Base-by-base conservation (phyloP, 1,284 basidiomycete genomes). In the Macrocystidia cucumis region DNA sequence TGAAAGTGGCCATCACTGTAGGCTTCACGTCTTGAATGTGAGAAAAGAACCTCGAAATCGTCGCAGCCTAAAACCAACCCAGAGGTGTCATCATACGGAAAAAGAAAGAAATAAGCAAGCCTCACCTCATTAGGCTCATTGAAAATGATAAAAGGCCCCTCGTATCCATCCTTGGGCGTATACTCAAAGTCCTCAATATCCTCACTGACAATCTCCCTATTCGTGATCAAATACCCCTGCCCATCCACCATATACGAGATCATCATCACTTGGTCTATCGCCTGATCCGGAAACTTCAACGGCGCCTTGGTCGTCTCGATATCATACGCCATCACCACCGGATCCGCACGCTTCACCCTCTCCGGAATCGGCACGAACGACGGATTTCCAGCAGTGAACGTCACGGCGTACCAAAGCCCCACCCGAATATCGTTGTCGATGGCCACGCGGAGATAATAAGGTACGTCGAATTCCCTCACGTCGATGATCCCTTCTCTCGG, bases 121-220 rank as follows among this genome's bases (percentile, higher is more conserved):
- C 68, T 44, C 44, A 88, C 87, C 72, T 99, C 96, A 54, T 97
- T 81, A 0, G 81, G 64, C 55, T 98, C 95, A 51, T 99, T 99
- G 62, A 95, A 98, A 26, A 98, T 77, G 5, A 78, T 89, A 55
- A 99, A 99, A 0, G 93, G 95, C 1, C 96, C 96, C 52, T 97
- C 93, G 53, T 95, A 97, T 31, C 97, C 96, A 38, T 93, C 90
- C 56, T 91, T 98, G 1, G 96, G 96, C 1, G 96, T 98, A 57
- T 98, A 98, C 57, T 98, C 96, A 51, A 99, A 98, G 56, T 99
- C 88, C 26, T 96, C 91, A 42, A 99, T 98, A 55, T 98, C 91
- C 55, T 98, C 92, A 42, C 85, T 83, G 41, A 98, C 91, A 36
- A 98, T 97, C 47, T 98, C 95, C 31, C 96, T 76, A 52, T 98